These are phyloP conservation scores for Diplocarpon rosae DNA, from an alignment of 2,329 filamentous ascomycete species.

Conservation along the genomic window DNA sequence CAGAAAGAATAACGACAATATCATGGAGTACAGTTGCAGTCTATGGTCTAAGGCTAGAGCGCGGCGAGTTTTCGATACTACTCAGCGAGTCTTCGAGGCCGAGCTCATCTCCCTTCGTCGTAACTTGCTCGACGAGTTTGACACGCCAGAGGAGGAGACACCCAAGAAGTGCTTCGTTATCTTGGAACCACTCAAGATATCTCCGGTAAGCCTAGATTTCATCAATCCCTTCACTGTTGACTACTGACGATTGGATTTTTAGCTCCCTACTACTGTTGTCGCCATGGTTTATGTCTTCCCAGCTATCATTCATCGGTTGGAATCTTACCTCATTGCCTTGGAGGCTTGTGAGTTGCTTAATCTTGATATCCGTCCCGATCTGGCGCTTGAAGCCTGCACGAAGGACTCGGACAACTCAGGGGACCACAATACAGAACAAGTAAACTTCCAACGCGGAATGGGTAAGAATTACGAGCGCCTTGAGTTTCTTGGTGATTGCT, in stretches of 20 bases:
- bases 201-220: conserved; percentile 44
- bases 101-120: conserved; percentile 66
- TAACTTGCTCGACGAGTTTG: conserved; percentile 66
- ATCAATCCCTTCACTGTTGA: not conserved
- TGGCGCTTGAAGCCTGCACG: conserved; percentile 82
- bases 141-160: conserved; percentile 36
- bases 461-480: conserved; percentile 89
- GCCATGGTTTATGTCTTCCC: conserved; percentile 67
- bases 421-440: conserved; percentile 54
- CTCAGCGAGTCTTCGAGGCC: conserved; percentile 75
- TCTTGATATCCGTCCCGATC: conserved; percentile 50
- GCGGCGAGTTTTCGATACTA: conserved; percentile 42
- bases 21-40: conserved; percentile 77
- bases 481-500: conserved; percentile 87
- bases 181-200: conserved; percentile 66
- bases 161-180: conserved; percentile 54
- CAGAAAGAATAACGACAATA: conserved; percentile 41
- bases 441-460: conserved; percentile 77
- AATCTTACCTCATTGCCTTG: conserved; percentile 67
- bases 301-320: conserved; percentile 72
- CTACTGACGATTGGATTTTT: not conserved
- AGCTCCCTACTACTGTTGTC: conserved; percentile 62
- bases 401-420: conserved; percentile 83
- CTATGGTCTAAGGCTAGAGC: conserved; percentile 51
- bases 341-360: conserved; percentile 61